Conservation (phyloP, 257 asterid species). For the Perilla frutescens region DNA sequence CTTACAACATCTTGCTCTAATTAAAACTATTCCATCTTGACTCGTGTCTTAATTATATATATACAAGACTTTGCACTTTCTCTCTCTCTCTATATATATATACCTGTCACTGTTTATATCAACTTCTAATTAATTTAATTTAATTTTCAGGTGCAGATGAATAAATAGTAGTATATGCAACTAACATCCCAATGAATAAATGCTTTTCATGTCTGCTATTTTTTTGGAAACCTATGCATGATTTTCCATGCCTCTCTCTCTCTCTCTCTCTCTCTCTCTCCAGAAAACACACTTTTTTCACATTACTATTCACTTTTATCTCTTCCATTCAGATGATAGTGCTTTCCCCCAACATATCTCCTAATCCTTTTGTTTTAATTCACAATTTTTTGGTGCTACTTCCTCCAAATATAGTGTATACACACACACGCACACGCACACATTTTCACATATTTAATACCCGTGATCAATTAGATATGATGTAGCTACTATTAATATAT, state of each 20-base stretch:
- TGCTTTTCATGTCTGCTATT: constrained; percentile 15
- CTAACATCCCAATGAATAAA: neutral
- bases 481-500: too few species aligned
- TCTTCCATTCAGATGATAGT: neutral
- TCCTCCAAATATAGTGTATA: too few species aligned
- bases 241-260: neutral
- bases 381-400: too few species aligned
- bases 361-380: too few species aligned
- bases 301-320: neutral
- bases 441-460: too few species aligned
- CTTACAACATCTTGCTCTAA: too few species aligned
- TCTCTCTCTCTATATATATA: too few species aligned
- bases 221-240: constrained; percentile 20
- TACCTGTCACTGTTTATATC: too few species aligned
- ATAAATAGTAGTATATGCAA: neutral
- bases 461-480: too few species aligned
- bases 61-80: too few species aligned
- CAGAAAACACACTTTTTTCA: neutral
- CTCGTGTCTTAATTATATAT: neutral
- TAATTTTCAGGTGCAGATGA: neutral
- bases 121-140: neutral
- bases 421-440: too few species aligned
- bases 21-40: neutral
- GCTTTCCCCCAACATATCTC: too few species aligned
- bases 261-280: neutral